phyloP scores from a whole-genome alignment of 2,329 filamentous ascomycete genomes.

The Xylaria sp. region DNA sequence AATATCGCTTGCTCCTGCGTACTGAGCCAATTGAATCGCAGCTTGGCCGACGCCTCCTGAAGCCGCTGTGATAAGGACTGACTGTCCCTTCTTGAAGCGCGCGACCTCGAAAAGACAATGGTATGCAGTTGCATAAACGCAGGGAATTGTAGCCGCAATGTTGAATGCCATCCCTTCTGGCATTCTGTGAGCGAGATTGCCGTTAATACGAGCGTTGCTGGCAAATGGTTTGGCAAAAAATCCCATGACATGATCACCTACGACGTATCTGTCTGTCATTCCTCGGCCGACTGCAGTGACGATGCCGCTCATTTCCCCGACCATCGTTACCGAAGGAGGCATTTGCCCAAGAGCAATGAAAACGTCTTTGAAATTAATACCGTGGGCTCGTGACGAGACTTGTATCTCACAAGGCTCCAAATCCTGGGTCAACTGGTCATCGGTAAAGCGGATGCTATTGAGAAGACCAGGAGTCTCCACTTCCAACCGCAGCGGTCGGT shows the following conservation, averaged over 20 bases:
- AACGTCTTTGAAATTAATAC: constrained; percentile 38
- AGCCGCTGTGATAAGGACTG: constrained; percentile 42
- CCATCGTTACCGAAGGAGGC: constrained; percentile 23
- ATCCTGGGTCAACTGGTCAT: constrained; percentile 30
- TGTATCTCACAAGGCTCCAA: constrained; percentile 38
- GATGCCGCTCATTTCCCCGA: constrained; percentile 33
- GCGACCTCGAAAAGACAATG: constrained; percentile 45
- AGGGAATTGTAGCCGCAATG: constrained; percentile 45
- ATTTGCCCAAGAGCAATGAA: constrained; percentile 35
- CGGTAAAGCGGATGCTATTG: constrained; percentile 30
- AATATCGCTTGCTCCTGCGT: constrained; percentile 41
- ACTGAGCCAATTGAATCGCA: constrained; percentile 39
- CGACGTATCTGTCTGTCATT: constrained; percentile 13
- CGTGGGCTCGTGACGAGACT: constrained; percentile 35
- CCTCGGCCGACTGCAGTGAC: constrained; percentile 31
- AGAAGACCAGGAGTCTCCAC: constrained; percentile 36
- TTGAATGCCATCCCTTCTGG: constrained; percentile 33
- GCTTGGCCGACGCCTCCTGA: constrained; percentile 41
- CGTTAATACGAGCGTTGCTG: constrained; percentile 24
- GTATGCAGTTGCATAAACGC: constrained; percentile 45
- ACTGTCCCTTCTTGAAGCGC: constrained; percentile 41
- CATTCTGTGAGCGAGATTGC: constrained; percentile 23
- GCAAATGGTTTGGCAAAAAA: constrained; percentile 30
- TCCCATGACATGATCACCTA: constrained; percentile 29
- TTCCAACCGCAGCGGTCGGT: constrained; percentile 32